These are phyloP conservation scores for Plectosphaerella plurivora DNA, from an alignment of 2,329 filamentous ascomycete genomes.

Conservation along the genomic window DNA sequence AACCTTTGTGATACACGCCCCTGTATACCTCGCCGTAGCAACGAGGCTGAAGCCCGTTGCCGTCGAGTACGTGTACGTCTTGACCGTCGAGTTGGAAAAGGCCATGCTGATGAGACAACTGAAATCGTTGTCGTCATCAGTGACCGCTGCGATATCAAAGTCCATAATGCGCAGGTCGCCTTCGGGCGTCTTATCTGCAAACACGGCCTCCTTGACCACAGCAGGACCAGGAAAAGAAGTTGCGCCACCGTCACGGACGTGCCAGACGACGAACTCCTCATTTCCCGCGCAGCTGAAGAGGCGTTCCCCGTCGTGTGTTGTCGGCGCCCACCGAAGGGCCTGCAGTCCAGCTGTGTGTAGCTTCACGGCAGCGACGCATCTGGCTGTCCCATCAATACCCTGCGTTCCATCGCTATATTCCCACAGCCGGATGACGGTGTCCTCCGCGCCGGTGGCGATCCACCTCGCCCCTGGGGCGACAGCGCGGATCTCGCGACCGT, in stretches of 20 bases:
- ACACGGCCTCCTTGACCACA: conserved; percentile 52
- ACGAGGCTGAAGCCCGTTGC: conserved; percentile 41
- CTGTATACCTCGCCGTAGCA: conserved; percentile 57
- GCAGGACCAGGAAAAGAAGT: conserved; percentile 43
- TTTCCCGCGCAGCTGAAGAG: conserved; percentile 83
- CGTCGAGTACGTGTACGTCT: conserved; percentile 48
- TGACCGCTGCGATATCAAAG: conserved; percentile 55
- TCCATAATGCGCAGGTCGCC: conserved; percentile 76
- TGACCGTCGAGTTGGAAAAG: conserved; percentile 80
- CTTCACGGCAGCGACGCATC: conserved; percentile 62
- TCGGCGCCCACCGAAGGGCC: conserved; percentile 63
- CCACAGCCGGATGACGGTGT: conserved; percentile 70
- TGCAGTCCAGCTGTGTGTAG: conserved; percentile 83
- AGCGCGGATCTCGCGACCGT: conserved; percentile 78
- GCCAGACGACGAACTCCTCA: conserved; percentile 89
- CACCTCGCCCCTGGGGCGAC: conserved; percentile 35
- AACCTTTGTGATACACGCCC: conserved; percentile 70
- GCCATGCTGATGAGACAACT: conserved; percentile 57
- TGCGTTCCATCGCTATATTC: conserved; percentile 23
- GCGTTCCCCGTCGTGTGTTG: conserved; percentile 30
- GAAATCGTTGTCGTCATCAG: conserved; percentile 30
- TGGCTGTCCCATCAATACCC: conserved; percentile 18
- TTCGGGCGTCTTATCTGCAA: conserved; percentile 42
- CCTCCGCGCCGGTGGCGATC: conserved; percentile 69
- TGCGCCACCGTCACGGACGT: conserved; percentile 50